Evolutionary conservation across 768 basidiomycete species (phyloP), one percentile per base, ranked within the genome.

Genomic region (Tylopilus vinaceipallidus): DNA sequence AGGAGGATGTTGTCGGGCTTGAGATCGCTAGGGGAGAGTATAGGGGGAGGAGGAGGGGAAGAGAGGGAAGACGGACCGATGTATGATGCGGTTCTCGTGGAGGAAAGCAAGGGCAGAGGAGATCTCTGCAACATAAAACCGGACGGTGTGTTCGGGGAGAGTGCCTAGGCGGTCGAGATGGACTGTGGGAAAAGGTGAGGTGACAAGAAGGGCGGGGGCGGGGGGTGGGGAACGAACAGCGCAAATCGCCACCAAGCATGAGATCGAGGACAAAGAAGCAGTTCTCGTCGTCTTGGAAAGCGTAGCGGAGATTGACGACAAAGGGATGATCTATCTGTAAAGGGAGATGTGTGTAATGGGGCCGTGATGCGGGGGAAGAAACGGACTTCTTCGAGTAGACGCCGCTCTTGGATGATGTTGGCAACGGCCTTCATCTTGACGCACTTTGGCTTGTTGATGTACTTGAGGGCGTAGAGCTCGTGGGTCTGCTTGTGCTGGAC

Each of bases 401-500:
- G 78, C 23, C 97, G 83, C 67, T 99, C 97, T 66, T 98, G 97
- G 42, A 99, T 85, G 65, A 99, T 92, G 65, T 99, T 98, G 20
- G 91, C 85, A 32, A 98, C 94, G 2, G 95, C 95, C 63, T 94
- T 95, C 93, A 97, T 97, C 77, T 95, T 95, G 54, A 97, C 93
- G 59, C 89, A 97, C 76, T 95, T 95, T 35, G 88, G 68, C 71
- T 99, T 99, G 77, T 98, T 98, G 72, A 99, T 99, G 73, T 99
- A 99, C 71, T 99, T 99, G 69, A 99, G 83, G 6, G 97, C 97
- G 62, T 94, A 98, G 38, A 99, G 79, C 16, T 93, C 88, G 54
- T 91, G 88, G n/a, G 93, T 90, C 69, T 98, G 91, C 66, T 98
- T 99, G 75, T 98, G 97, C 71, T 99, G 95, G 7, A 99, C 97